These are phyloP conservation scores for Carallia brachiata DNA, from an alignment of 345 rosid species.

Conservation along the genomic window DNA sequence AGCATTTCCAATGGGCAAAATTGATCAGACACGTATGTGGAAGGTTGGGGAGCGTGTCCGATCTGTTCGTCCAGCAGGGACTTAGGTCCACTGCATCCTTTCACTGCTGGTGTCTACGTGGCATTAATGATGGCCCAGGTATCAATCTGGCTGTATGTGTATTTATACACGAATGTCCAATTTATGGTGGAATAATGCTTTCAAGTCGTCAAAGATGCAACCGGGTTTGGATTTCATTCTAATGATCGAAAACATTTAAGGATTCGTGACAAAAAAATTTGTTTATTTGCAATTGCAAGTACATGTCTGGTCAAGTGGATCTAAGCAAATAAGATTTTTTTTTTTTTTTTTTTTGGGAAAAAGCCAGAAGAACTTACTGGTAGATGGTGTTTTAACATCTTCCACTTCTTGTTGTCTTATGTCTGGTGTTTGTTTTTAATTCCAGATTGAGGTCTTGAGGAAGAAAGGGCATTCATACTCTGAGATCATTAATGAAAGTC, in stretches of 20 bases:
- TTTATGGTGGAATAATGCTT: neutral
- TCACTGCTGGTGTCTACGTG: conserved; percentile 86
- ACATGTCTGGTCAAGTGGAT: no score
- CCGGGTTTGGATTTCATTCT: neutral
- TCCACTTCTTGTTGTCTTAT: neutral
- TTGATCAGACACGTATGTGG: conserved; percentile 95
- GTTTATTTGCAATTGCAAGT: no score
- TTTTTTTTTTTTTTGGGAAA: no score
- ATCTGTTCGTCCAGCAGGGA: conserved; percentile 60
- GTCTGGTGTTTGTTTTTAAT: neutral
- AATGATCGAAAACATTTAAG: no score
- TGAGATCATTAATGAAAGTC: conserved; percentile 90
- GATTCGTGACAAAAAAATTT: no score
- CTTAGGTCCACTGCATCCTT: conserved; percentile 74
- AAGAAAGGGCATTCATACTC: conserved; percentile 95
- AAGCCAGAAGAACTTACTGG: no score
- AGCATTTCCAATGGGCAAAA: conserved; percentile 94
- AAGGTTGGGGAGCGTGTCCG: conserved; percentile 85
- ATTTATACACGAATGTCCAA: neutral
- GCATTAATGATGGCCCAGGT: conserved; percentile 99
- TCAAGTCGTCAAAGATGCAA: neutral
- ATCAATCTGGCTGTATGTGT: neutral
- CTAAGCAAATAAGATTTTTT: no score
- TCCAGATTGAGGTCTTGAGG: conserved; percentile 87
- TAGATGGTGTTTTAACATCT: no score